phyloP scores from a whole-genome alignment of 345 rosid genomes.

The Psidium friedrichsthalianum region DNA sequence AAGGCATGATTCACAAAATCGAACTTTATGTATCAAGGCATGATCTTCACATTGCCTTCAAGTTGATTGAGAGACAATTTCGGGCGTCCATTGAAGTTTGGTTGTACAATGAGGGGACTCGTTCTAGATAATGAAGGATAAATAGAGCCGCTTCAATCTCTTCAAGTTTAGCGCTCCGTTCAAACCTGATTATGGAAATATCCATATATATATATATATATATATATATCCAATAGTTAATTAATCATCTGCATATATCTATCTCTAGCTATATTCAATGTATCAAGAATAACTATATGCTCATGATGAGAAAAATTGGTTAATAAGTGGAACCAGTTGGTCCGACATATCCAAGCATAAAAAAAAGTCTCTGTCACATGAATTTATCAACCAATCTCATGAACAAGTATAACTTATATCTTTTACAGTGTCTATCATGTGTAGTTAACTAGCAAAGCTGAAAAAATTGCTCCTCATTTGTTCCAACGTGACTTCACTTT shows the following conservation, averaged over 20 bases:
- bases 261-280: background rate
- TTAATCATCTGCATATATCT: accelerated
- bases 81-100: background rate
- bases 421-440: too few species aligned
- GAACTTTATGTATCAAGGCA: too few species aligned
- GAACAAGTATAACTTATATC: too few species aligned
- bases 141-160: background rate
- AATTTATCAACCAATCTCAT: too few species aligned
- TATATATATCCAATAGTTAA: too few species aligned
- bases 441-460: too few species aligned
- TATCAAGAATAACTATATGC: background rate
- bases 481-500: too few species aligned
- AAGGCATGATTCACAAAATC: too few species aligned
- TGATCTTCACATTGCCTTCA: background rate
- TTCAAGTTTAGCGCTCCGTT: background rate
- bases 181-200: background rate
- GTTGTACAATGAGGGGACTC: background rate
- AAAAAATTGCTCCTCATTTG: too few species aligned
- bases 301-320: accelerated
- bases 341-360: too few species aligned
- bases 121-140: background rate
- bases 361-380: too few species aligned
- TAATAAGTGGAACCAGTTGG: accelerated
- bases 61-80: background rate
- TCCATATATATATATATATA: accelerated